Evolutionary conservation across 2,329 filamentous ascomycete species (phyloP), one percentile per base, ranked within the genome.

Genomic region (Chalara sp.): DNA sequence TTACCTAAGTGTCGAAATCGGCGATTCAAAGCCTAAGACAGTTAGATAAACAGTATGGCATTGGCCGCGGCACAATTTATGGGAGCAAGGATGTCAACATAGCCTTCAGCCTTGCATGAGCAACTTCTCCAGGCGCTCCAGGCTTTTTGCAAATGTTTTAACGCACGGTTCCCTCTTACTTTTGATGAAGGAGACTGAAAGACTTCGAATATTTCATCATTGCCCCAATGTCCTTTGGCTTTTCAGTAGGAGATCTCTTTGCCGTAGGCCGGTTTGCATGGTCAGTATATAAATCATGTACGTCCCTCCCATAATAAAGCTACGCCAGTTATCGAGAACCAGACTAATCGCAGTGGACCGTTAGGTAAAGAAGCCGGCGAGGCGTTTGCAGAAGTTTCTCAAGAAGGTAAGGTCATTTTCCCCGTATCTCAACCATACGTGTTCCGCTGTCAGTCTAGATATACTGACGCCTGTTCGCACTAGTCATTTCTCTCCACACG

Each of bases 331-430:
- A 29, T 29, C 2, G 4, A 6, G 30, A 45, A 12, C 6, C 6
- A 30, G 12, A 33, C 44, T 43, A 29, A n/a, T 21, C 7, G 5
- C 31, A 11, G 48, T 44, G 7, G 32, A n/a, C n/a, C 35, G 49
- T 28, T 42, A 52, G 46, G 50, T 32, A 52, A 52, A 32, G 50
- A 32, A 44, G 50, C 50, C 30, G 46, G 50, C 5, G 46, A 32
- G 12, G 50, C 46, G 31, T 52, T 52, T 48, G 50, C 31, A 48
- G 50, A 52, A 32, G 28, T 52, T 2, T 48, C 50, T 13, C 50
- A 52, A 28, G 50, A 52, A 48, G 50, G 46, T 52, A 48, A 8
- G 43, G 12, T 5, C 39, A 6, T 12, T 6, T 5, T n/a, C 31
- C 13, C 10, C 32, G 37, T 4, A 37, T 3, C 30, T 32, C 10